phyloP scores from a whole-genome alignment of 257 asterid genomes.

The Ilex asprella region DNA sequence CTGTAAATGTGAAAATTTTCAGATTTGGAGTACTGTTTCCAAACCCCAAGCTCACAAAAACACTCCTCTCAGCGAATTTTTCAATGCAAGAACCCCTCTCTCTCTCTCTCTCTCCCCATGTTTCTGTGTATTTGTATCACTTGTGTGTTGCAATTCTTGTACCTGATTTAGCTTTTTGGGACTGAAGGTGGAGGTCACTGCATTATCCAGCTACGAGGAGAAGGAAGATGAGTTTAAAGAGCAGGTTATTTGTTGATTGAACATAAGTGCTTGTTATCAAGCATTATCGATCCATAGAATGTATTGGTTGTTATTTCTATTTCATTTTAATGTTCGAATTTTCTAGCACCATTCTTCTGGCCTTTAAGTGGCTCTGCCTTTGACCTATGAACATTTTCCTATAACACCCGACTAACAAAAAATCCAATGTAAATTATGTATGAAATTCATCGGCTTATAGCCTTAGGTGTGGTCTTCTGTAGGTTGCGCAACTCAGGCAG shows the following conservation, averaged over 20 bases:
- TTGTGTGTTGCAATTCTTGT: too few species aligned
- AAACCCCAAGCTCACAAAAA: constrained; percentile 27
- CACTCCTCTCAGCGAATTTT: constrained; percentile 27
- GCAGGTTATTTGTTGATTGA: constrained; percentile 21
- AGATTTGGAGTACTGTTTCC: constrained; percentile 28
- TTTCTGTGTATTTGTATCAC: too few species aligned
- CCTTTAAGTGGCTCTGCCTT: too few species aligned
- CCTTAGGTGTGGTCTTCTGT: constrained; percentile 5
- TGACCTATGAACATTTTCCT: too few species aligned
- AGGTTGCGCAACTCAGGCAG: constrained; percentile 52
- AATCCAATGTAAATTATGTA: background rate
- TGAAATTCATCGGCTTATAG: constrained; percentile 1
- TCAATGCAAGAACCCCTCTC: constrained; percentile 17
- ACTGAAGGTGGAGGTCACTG: constrained; percentile 47
- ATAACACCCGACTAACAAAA: too few species aligned
- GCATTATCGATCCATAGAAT: too few species aligned
- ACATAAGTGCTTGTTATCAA: too few species aligned
- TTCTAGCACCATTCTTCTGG: too few species aligned
- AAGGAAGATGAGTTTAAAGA: constrained; percentile 46
- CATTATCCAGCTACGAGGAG: constrained; percentile 50
- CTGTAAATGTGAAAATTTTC: constrained; percentile 6
- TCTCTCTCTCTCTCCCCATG: too few species aligned
- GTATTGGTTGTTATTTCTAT: too few species aligned
- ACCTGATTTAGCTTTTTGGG: constrained; percentile 18
- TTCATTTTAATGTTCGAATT: too few species aligned